Conservation (phyloP, 2,329 filamentous ascomycete species). For the Cladosporium sp. region DNA sequence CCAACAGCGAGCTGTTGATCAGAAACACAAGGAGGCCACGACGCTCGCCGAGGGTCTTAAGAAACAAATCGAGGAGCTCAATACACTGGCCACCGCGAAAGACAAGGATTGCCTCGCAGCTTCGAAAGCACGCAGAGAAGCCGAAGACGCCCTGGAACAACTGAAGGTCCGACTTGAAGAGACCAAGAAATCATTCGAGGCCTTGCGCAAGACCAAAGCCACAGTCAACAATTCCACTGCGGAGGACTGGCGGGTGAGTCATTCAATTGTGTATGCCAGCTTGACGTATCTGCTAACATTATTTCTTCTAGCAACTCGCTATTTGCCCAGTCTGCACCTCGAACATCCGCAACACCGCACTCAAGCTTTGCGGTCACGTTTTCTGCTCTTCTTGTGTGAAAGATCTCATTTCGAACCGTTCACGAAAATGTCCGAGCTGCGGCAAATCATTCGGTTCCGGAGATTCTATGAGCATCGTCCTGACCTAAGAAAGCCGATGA, state of each 20-base stretch:
- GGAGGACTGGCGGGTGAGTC: constrained; percentile 68
- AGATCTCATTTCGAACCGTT: constrained; percentile 82
- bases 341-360: constrained; percentile 89
- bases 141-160: constrained; percentile 73
- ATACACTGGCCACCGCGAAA: constrained; percentile 70
- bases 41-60: constrained; percentile 71
- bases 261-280: not conserved
- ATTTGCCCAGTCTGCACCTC: constrained; percentile 90
- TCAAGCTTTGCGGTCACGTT: constrained; percentile 92
- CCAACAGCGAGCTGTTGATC: constrained; percentile 75
- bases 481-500: constrained; percentile 29
- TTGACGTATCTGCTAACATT: not conserved
- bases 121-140: constrained; percentile 59
- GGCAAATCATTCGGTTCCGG: constrained; percentile 86
- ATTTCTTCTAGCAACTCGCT: constrained; percentile 61
- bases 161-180: constrained; percentile 75
- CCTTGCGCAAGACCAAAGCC: constrained; percentile 78
- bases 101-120: constrained; percentile 69
- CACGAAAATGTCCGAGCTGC: constrained; percentile 94
- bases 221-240: constrained; percentile 69
- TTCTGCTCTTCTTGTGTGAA: constrained; percentile 92
- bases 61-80: constrained; percentile 75
- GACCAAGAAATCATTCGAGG: constrained; percentile 77
- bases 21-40: constrained; percentile 67
- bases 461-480: constrained; percentile 70